phyloP scores from a whole-genome alignment of 108 stramenopile species.

The Skeletonema tropicum region DNA sequence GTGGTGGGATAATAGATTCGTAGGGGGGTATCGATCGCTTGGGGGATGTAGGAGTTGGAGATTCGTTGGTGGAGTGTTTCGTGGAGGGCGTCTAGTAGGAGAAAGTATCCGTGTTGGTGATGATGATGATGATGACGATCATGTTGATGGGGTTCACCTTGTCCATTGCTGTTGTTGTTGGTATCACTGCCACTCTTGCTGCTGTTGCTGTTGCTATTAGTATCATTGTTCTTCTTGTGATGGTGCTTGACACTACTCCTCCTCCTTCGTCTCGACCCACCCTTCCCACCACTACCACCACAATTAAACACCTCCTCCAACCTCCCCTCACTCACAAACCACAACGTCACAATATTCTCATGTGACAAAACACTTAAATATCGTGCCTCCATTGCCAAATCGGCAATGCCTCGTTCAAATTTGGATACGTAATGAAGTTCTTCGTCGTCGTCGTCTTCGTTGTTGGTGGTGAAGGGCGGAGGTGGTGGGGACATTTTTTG shows the following conservation, averaged over 20 bases:
- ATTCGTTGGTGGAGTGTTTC: slow-evolving; percentile 34
- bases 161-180: no score
- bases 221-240: no score
- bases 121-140: slow-evolving; percentile 1
- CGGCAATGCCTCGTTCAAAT: slow-evolving; percentile 42
- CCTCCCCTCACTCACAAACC: slow-evolving; percentile 12
- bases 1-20: neutral
- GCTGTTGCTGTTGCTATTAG: no score
- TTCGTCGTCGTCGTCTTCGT: neutral
- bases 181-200: no score
- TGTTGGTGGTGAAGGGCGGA: no score
- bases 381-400: slow-evolving; percentile 34
- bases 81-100: slow-evolving; percentile 33
- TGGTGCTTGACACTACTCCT: neutral
- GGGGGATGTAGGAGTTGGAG: slow-evolving; percentile 1
- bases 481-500: neutral
- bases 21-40: slow-evolving; percentile 8
- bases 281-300: neutral
- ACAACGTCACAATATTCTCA: slow-evolving; percentile 27
- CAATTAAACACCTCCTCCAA: slow-evolving; percentile 33
- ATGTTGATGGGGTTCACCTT: neutral
- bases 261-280: neutral
- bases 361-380: slow-evolving; percentile 28
- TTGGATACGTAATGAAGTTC: neutral
- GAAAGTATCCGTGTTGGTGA: slow-evolving; percentile 25